Conservation (phyloP, 768 basidiomycete species). For the Inosperma sp. region DNA sequence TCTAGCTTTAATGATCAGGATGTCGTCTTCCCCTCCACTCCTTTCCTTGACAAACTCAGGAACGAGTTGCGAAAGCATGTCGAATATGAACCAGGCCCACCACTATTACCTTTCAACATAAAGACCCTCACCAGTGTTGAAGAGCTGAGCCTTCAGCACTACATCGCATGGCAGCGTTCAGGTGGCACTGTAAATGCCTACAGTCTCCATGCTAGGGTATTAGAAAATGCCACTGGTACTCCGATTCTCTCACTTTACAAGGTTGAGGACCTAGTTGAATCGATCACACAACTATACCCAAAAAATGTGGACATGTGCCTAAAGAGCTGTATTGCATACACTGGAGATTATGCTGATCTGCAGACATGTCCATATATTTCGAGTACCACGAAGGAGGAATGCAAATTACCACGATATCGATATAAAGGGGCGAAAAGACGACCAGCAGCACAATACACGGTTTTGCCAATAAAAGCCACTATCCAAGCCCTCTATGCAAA, state of each 20-base stretch:
- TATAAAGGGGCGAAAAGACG: slow-evolving; percentile 8
- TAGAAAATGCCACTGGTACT: background rate
- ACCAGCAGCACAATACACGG: slow-evolving; percentile 20
- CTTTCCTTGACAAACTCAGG: background rate
- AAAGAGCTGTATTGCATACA: slow-evolving; percentile 25
- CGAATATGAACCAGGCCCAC: background rate
- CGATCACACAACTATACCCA: slow-evolving; percentile 16
- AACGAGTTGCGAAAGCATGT: background rate
- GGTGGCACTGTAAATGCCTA: slow-evolving; percentile 11
- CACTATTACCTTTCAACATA: background rate
- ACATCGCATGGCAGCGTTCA: slow-evolving; percentile 11
- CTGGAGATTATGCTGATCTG: slow-evolving; percentile 16
- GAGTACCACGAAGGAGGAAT: slow-evolving; percentile 8
- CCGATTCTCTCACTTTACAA: slow-evolving; percentile 5
- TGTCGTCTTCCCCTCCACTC: background rate
- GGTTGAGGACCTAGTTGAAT: slow-evolving; percentile 3
- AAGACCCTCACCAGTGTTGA: too few species aligned
- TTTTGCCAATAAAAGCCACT: slow-evolving; percentile 21
- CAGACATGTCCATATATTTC: slow-evolving; percentile 13
- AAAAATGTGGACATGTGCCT: slow-evolving; percentile 22
- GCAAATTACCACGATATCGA: slow-evolving; percentile 15
- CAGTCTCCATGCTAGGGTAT: slow-evolving; percentile 3
- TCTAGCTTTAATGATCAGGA: background rate
- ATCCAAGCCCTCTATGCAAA: slow-evolving; percentile 28
- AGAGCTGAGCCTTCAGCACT: slow-evolving; percentile 13